phyloP scores from a whole-genome alignment of 2,329 filamentous ascomycete genomes.

The Aureobasidium pullulans region DNA sequence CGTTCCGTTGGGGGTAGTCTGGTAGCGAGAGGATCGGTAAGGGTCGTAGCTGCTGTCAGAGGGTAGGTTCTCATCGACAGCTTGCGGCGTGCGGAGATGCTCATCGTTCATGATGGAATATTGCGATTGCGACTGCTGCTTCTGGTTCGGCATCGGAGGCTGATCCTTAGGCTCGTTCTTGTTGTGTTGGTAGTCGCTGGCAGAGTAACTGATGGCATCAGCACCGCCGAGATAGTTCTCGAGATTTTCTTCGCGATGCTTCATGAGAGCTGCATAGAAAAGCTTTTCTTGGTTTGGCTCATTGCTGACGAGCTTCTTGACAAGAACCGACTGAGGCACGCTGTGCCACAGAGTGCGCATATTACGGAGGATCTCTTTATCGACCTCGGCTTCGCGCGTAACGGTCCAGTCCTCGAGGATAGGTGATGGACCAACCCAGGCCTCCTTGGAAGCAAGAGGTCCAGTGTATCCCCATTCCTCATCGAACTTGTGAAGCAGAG shows the following conservation, averaged over 20 bases:
- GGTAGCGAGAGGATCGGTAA: conserved; percentile 61
- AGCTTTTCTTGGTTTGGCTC: conserved; percentile 79
- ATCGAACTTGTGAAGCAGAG: conserved; percentile 77
- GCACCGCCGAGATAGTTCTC: conserved; percentile 76
- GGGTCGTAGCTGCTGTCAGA: conserved; percentile 70
- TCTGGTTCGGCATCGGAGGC: conserved; percentile 28
- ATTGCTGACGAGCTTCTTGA: conserved; percentile 53
- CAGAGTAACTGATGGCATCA: conserved; percentile 63
- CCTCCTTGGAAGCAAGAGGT: conserved; percentile 42
- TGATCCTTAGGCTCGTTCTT: conserved; percentile 26
- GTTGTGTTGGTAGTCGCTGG: conserved; percentile 85
- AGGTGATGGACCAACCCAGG: conserved; percentile 45
- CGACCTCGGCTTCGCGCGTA: conserved; percentile 59
- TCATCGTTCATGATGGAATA: conserved; percentile 52
- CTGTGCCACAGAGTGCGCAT: conserved; percentile 88
- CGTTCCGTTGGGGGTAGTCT: conserved; percentile 27
- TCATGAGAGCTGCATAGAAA: conserved; percentile 79
- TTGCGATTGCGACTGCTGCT: conserved; percentile 43
- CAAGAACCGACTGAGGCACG: conserved; percentile 64
- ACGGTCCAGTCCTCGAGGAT: conserved; percentile 57
- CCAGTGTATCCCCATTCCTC: conserved; percentile 60
- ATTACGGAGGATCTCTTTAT: conserved; percentile 74
- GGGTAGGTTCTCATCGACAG: conserved; percentile 40
- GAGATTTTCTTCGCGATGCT: conserved; percentile 74
- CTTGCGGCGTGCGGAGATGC: conserved; percentile 40